Percentiles rank a stretch among this genome's conserved stretches.
Conservation (phyloP, 2,329 filamentous ascomycete genomes). For the Verticillium nonalfalfae region DNA sequence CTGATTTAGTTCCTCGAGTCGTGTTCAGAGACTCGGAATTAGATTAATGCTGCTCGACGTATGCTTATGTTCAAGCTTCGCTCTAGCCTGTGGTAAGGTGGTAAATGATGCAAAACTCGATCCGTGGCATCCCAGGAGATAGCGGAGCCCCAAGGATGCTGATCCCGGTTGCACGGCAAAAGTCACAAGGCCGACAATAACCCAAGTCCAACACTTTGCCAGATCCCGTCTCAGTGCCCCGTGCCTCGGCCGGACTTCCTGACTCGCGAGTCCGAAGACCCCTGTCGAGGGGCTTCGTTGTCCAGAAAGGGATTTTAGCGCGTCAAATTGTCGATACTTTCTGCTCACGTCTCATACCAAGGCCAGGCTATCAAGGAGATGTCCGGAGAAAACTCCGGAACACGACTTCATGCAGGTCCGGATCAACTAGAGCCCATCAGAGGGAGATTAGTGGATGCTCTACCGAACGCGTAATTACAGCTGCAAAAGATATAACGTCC, state of each 20-base stretch:
- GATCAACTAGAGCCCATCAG: background rate
- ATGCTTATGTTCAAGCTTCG: background rate
- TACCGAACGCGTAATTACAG: background rate
- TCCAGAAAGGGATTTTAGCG: background rate
- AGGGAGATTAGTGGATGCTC: background rate
- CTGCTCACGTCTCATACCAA: background rate
- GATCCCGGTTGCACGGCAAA: background rate
- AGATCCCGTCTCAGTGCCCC: background rate
- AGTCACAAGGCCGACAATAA: background rate
- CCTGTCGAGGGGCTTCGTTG: background rate
- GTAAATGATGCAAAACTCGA: background rate
- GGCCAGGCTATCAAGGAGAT: background rate
- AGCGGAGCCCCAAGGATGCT: too few species aligned
- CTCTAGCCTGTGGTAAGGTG: background rate
- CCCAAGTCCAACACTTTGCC: background rate
- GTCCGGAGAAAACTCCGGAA: background rate
- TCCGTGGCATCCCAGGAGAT: background rate
- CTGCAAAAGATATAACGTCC: background rate
- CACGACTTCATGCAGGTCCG: background rate
- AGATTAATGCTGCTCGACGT: background rate
- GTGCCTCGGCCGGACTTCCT: background rate
- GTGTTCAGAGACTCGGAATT: too few species aligned
- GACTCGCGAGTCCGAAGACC: background rate
- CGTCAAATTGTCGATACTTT: background rate
- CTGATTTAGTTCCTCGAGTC: too few species aligned